phyloP scores from a whole-genome alignment of 352 stramenopile species.

The Globisporangium rhizosaccharum region DNA sequence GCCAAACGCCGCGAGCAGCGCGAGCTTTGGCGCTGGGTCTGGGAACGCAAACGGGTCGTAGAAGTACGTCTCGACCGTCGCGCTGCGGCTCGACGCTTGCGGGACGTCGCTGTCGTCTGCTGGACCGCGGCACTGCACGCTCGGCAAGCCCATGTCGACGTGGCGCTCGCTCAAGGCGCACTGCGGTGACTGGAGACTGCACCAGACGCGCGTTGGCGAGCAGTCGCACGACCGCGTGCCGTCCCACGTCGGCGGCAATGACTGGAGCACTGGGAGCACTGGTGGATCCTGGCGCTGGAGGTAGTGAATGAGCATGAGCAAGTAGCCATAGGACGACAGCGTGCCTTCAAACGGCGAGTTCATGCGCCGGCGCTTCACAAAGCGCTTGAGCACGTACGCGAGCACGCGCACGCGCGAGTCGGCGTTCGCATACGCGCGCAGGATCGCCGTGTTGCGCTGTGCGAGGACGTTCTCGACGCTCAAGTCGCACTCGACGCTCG shows the following conservation, averaged over 20 bases:
- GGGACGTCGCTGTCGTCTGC: slow-evolving; percentile 32
- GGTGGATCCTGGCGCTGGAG: slow-evolving; percentile 68
- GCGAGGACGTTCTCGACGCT: slow-evolving; percentile 96
- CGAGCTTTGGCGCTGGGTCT: slow-evolving; percentile 40
- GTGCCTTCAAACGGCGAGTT: slow-evolving; percentile 80
- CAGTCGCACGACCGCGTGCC: slow-evolving; percentile 26
- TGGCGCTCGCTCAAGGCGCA: slow-evolving; percentile 37
- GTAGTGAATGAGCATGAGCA: slow-evolving; percentile 84
- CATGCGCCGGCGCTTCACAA: slow-evolving; percentile 78
- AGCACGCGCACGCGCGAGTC: slow-evolving; percentile 71
- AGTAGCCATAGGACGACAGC: slow-evolving; percentile 78
- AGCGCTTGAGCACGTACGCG: slow-evolving; percentile 80
- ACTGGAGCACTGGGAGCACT: slow-evolving; percentile 70
- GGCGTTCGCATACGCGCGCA: slow-evolving; percentile 89
- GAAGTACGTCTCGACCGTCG: slow-evolving; percentile 76
- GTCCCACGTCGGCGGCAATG: slow-evolving; percentile 52
- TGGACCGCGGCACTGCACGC: slow-evolving; percentile 43
- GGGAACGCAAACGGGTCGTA: slow-evolving; percentile 66
- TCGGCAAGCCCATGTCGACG: slow-evolving; percentile 35
- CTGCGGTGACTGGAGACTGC: slow-evolving; percentile 19
- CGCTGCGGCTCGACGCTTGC: slow-evolving; percentile 14
- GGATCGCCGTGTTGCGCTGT: slow-evolving; percentile 94
- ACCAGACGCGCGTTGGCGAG: slow-evolving; percentile 13
- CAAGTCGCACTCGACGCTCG: slow-evolving; percentile 70
- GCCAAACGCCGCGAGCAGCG: slow-evolving; percentile 33